Conservation (phyloP, 2,329 filamentous ascomycete species). For the Scytalidium lignicola region DNA sequence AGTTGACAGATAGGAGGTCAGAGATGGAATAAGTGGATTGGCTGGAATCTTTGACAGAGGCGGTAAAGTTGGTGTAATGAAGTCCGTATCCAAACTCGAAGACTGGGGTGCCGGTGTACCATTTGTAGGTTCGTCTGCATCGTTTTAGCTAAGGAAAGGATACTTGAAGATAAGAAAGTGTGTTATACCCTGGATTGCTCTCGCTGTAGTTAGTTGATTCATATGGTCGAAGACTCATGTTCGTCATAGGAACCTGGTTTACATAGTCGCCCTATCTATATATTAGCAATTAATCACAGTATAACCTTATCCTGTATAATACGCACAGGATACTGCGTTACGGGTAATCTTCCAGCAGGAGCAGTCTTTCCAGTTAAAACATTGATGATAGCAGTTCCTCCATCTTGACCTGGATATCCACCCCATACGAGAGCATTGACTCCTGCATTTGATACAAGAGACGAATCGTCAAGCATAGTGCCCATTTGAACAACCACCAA, state of each 20-base stretch:
- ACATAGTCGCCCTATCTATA: constrained; percentile 35
- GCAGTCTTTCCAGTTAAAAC: constrained; percentile 44
- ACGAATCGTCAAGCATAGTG: constrained; percentile 45
- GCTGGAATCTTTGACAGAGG: constrained; percentile 7
- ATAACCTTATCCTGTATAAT: neutral
- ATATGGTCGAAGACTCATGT: constrained; percentile 48
- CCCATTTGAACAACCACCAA: constrained; percentile 48
- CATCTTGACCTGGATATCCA: constrained; percentile 55
- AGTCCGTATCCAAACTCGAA: constrained; percentile 51
- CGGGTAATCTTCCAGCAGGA: constrained; percentile 48
- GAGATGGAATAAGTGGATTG: constrained; percentile 25
- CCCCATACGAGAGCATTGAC: constrained; percentile 51
- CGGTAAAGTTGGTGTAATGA: constrained; percentile 52
- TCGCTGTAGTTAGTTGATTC: constrained; percentile 17
- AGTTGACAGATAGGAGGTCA: constrained; percentile 30
- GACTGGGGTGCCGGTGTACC: constrained; percentile 46
- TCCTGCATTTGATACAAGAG: constrained; percentile 40
- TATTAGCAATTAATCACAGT: no score
- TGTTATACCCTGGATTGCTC: constrained; percentile 30
- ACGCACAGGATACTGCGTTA: constrained; percentile 47
- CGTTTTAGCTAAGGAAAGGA: no score
- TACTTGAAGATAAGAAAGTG: neutral
- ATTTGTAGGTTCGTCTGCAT: constrained; percentile 50
- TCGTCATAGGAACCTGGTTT: constrained; percentile 44
- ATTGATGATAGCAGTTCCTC: constrained; percentile 49